Percentiles rank a stretch among this genome's conserved stretches.
Conservation (phyloP, 768 basidiomycete genomes). For the Pleurotus tuber-regium region DNA sequence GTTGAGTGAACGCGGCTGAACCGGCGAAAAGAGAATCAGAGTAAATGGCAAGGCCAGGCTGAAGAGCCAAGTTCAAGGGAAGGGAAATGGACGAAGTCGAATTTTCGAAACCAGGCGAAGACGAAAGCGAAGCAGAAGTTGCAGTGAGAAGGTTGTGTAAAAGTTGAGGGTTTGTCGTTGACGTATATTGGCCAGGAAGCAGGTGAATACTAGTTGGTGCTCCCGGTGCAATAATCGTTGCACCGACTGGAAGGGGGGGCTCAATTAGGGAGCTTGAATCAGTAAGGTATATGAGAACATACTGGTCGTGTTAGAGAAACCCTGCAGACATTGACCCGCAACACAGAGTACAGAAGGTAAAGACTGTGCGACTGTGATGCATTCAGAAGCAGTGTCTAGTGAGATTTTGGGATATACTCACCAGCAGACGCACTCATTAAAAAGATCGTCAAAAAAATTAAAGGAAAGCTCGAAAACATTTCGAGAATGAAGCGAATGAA, state of each 20-base stretch:
- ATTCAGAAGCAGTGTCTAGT: slow-evolving; percentile 1
- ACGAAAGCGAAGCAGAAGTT: slow-evolving; percentile 53
- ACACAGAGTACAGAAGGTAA: slow-evolving; percentile 69
- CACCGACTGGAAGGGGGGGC: slow-evolving; percentile 55
- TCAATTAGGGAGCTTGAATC: not conserved
- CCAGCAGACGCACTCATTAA: slow-evolving; percentile 32
- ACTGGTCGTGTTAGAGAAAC: slow-evolving; percentile 73
- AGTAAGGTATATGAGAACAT: slow-evolving; percentile 20
- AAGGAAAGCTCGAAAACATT: slow-evolving; percentile 36
- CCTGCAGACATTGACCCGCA: slow-evolving; percentile 88
- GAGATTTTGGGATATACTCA: slow-evolving; percentile 22
- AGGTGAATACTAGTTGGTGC: slow-evolving; percentile 54
- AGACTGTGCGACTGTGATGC: slow-evolving; percentile 49
- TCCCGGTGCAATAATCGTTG: slow-evolving; percentile 56
- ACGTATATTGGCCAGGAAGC: slow-evolving; percentile 75
- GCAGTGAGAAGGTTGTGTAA: slow-evolving; percentile 68
- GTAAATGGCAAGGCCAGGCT: slow-evolving; percentile 69
- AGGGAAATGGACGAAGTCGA: slow-evolving; percentile 52
- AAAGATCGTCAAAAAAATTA: slow-evolving; percentile 28
- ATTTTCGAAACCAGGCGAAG: slow-evolving; percentile 64
- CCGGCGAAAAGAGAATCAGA: slow-evolving; percentile 63
- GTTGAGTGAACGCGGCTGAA: slow-evolving; percentile 52
- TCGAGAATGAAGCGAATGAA: slow-evolving; percentile 22
- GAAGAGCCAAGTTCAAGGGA: slow-evolving; percentile 65
- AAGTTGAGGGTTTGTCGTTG: slow-evolving; percentile 68